phyloP scores from a whole-genome alignment of 2,329 filamentous ascomycete species.

The Aspergillus fijiensis region DNA sequence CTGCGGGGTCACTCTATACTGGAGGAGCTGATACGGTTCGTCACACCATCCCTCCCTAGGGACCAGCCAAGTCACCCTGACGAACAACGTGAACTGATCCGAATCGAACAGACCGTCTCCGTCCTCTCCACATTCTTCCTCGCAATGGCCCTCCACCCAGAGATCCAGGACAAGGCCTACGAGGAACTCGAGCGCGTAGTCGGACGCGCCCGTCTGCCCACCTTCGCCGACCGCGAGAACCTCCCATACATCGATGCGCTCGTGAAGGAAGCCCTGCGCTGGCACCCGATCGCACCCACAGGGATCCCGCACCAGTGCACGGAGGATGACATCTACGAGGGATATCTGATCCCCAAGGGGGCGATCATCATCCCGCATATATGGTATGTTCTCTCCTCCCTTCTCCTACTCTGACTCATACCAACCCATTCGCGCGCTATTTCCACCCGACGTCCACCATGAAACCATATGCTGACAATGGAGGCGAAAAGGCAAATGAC shows the following conservation, averaged over 20 bases:
- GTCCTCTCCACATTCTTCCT: constrained; percentile 49
- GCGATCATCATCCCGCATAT: constrained; percentile 36
- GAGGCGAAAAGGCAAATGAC: constrained; percentile 38
- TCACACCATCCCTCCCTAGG: neutral
- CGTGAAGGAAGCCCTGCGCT: constrained; percentile 41
- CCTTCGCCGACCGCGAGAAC: constrained; percentile 37
- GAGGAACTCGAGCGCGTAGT: constrained; percentile 44
- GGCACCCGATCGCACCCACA: constrained; percentile 37
- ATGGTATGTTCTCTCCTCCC: constrained; percentile 30
- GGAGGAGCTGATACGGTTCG: constrained; percentile 36
- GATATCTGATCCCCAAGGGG: constrained; percentile 36
- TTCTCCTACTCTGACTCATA: neutral
- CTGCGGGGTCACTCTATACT: constrained; percentile 41
- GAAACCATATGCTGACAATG: neutral
- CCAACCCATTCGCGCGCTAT: neutral
- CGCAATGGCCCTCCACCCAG: constrained; percentile 53
- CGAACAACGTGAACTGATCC: no score
- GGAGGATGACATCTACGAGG: constrained; percentile 27
- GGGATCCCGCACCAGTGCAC: constrained; percentile 31
- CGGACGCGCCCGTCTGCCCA: constrained; percentile 33
- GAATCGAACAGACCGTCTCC: constrained; percentile 41
- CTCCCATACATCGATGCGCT: constrained; percentile 42
- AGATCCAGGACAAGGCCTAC: constrained; percentile 53
- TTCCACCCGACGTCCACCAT: neutral
- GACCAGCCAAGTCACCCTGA: no score